phyloP scores from a whole-genome alignment of 768 basidiomycete species.

The Phlegmacium glaucopus region DNA sequence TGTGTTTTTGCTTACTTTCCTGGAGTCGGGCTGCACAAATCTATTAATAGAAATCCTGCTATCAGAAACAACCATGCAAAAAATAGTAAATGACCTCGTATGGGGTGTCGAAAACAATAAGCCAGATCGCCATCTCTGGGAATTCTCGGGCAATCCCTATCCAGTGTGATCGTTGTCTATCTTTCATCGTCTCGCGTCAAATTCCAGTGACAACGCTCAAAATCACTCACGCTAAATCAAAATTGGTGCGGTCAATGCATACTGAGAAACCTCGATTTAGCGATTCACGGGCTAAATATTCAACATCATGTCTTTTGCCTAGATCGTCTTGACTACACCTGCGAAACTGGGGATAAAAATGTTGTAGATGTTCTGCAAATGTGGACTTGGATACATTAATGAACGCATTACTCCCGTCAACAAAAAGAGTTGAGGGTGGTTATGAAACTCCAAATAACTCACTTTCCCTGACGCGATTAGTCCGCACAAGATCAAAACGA shows the following conservation, averaged over 20 bases:
- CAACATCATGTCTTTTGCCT: conserved; percentile 64
- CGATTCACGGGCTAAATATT: conserved; percentile 48
- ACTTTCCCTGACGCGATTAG: conserved; percentile 77
- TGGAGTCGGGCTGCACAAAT: conserved; percentile 59
- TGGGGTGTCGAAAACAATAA: conserved; percentile 76
- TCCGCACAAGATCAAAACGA: conserved; percentile 71
- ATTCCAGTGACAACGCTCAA: background rate
- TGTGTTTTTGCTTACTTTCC: conserved; percentile 42
- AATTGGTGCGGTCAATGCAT: conserved; percentile 78
- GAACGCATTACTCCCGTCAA: conserved; percentile 7
- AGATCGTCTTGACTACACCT: conserved; percentile 83
- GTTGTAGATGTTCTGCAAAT: conserved; percentile 70
- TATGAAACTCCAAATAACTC: conserved; percentile 10
- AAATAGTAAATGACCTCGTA: conserved; percentile 53
- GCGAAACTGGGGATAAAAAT: conserved; percentile 54
- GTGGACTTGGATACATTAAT: conserved; percentile 36
- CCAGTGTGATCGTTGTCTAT: conserved; percentile 72
- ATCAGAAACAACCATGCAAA: conserved; percentile 20
- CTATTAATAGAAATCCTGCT: conserved; percentile 34
- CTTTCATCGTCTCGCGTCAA: conserved; percentile 11
- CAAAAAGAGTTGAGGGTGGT: background rate
- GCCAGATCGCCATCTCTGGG: conserved; percentile 61
- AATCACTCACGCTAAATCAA: conserved; percentile 56
- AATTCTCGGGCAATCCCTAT: conserved; percentile 67
- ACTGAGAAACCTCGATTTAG: conserved; percentile 63